Conservation (phyloP, 805 yeast genomes). For the Yarrowia sp. region DNA sequence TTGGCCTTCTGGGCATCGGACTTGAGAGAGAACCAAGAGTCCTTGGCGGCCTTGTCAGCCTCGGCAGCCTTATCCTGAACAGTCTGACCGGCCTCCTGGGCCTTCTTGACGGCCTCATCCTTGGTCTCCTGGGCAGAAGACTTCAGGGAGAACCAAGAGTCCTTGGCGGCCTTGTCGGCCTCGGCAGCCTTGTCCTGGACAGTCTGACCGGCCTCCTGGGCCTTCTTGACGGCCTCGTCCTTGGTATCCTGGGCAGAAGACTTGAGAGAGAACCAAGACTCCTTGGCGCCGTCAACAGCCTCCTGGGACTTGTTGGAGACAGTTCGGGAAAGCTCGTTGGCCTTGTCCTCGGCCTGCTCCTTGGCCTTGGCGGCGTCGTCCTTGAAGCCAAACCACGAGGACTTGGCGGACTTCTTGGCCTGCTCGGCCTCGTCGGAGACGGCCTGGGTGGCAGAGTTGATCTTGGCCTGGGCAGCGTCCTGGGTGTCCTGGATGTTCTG, state of each 20-base stretch:
- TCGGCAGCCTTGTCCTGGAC: slow-evolving; percentile 4
- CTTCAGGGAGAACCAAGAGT: slow-evolving; percentile 14
- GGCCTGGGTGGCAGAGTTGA: slow-evolving; percentile 16
- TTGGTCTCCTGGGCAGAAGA: not conserved
- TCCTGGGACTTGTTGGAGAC: slow-evolving; percentile 3
- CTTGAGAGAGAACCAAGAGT: slow-evolving; percentile 4
- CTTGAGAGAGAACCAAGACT: too few species aligned
- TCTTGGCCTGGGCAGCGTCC: slow-evolving; percentile 37
- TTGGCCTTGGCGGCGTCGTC: slow-evolving; percentile 6
- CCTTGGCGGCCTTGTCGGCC: slow-evolving; percentile 6
- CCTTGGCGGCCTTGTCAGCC: slow-evolving; percentile 5
- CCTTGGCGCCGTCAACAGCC: not conserved
- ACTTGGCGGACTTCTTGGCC: slow-evolving; percentile 18
- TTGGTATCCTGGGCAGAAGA: too few species aligned
- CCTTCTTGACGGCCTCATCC: slow-evolving; percentile 28
- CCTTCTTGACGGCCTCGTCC: slow-evolving; percentile 11
- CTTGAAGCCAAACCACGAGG: slow-evolving; percentile 8
- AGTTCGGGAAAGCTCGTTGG: not conserved
- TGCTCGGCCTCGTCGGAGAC: slow-evolving; percentile 8
- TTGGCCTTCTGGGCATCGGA: not conserved
- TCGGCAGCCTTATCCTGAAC: slow-evolving; percentile 1
- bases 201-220: not conserved
- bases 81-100: not conserved
- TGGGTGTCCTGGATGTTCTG: slow-evolving; percentile 12
- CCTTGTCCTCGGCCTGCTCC: not conserved